Evolutionary conservation across 2,329 filamentous ascomycete species (phyloP).

Genomic region (Lasiodiplodia sp.): DNA sequence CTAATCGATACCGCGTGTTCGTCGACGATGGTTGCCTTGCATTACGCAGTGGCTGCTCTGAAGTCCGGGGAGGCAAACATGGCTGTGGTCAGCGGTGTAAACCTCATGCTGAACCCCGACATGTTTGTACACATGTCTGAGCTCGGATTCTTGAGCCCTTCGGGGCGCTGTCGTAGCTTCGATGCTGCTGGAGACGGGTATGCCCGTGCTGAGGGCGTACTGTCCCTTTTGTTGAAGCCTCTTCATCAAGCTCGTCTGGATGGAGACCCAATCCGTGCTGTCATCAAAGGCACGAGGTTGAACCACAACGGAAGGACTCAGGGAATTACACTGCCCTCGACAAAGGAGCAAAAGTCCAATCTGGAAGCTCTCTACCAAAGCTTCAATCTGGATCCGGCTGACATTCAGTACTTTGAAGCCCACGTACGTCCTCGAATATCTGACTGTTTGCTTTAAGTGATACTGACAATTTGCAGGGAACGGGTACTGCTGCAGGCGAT

Average conservation of each 20-base stretch:
- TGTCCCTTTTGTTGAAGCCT: conserved; percentile 64
- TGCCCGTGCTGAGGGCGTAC: conserved; percentile 68
- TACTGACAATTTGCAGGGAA: conserved; percentile 33
- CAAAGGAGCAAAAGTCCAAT: conserved; percentile 44
- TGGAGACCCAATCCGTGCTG: conserved; percentile 59
- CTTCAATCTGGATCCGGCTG: conserved; percentile 43
- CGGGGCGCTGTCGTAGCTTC: conserved; percentile 42
- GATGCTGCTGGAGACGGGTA: conserved; percentile 68
- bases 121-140: conserved; percentile 35
- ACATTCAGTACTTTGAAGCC: conserved; percentile 45
- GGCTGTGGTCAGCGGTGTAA: conserved; percentile 32
- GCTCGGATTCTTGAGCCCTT: conserved; percentile 40
- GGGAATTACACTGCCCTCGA: conserved; percentile 51
- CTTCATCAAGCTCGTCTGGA: conserved; percentile 64
- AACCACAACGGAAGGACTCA: conserved; percentile 62
- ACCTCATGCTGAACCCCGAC: conserved; percentile 36
- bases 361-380: conserved; percentile 45
- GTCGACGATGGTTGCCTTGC: conserved; percentile 38
- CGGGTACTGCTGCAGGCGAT: conserved; percentile 48
- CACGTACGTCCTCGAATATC: conserved; percentile 37
- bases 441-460: too few species aligned
- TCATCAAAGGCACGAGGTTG: conserved; percentile 51
- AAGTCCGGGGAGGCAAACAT: conserved; percentile 29
- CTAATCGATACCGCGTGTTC: conserved; percentile 46
- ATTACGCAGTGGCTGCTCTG: conserved; percentile 39